Conservation (phyloP, 148 eudicot species). For the Dysphania ambrosioides region DNA sequence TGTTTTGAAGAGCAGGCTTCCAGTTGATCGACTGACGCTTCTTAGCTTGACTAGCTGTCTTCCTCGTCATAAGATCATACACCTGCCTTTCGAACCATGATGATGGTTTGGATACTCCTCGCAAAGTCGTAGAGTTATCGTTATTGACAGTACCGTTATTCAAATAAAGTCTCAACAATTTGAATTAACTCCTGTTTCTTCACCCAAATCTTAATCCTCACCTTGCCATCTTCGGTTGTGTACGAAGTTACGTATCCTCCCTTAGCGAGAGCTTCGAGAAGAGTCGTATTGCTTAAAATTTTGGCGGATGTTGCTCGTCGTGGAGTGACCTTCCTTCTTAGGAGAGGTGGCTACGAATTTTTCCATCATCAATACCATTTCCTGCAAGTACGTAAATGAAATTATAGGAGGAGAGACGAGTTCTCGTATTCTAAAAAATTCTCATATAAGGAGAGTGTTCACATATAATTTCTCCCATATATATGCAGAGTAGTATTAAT, state of each 20-base stretch:
- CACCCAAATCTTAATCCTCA: conserved; percentile 50
- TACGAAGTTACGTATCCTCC: conserved; percentile 31
- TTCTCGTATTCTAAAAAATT: too few species aligned
- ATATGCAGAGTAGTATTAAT: too few species aligned
- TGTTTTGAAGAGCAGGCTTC: conserved; percentile 66
- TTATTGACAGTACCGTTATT: not conserved
- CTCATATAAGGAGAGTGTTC: not conserved
- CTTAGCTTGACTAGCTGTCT: conserved; percentile 27
- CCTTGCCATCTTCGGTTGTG: conserved; percentile 34
- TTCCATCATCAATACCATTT: conserved; percentile 15
- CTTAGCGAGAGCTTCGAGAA: conserved; percentile 40
- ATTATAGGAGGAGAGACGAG: not conserved
- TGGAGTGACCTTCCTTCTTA: conserved; percentile 5
- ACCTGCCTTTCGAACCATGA: conserved; percentile 32
- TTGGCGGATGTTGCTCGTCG: not conserved
- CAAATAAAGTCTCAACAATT: conserved; percentile 35
- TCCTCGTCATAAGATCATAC: conserved; percentile 36
- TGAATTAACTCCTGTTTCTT: conserved; percentile 47
- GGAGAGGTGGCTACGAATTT: conserved; percentile 9
- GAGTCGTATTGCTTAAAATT: conserved; percentile 3
- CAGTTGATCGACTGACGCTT: conserved; percentile 29
- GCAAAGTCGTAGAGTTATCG: not conserved
- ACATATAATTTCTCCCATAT: conserved; percentile 11
- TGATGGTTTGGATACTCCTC: not conserved
- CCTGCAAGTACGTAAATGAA: not conserved